Evolutionary conservation across 2,329 filamentous ascomycete species (phyloP), one percentile per base, ranked within the genome.

Genomic region (Fusarium duplospermum): DNA sequence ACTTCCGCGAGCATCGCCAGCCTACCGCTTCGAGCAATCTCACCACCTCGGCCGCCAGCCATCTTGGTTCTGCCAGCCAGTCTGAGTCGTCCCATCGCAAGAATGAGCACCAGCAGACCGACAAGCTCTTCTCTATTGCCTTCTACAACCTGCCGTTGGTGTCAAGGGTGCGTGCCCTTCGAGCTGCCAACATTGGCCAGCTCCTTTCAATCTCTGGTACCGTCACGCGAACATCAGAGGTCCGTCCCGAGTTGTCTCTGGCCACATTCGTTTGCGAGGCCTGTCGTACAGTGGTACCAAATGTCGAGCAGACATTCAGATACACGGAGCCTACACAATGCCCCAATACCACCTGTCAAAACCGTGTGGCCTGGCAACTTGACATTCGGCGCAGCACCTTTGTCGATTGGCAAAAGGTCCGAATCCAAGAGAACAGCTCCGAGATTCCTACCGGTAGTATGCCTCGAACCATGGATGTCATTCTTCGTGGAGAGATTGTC

Each of bases 381-480:
- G 96, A 99, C 78, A 98, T 99, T 79, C 90, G 94, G 50, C 96
- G 97, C 82, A 98, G 95, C 82, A 98, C 95, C 0, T 99, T 99
- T 81, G 93, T 99, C 71, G 96, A 99, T 84, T 99, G 96, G 96
- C 96, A 99, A 82, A 98, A 98, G 82, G 95, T 98, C 27, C 93
- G 97, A 72, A 94, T 98, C 71, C 96, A 99, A 84, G 96, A 99
- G 83, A 99, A 98, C 85, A 98, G 95, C 76, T 96, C 96, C 5
- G 96, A 99, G 82, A 99, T 99, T 40, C 96, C 96, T 0, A 99
- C 96, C 0, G 96, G 96, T 64, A 98, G 95, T 84, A 99, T 99
- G 96, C 96, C 96, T 27, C 90, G 96, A 69, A 99, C 96, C 4
- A 96, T 99, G 90, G 96, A 99, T 79, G 93, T 99, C 47, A 98